Conservation (phyloP, 208 protist genomes). For the Leishmania mexicana region DNA sequence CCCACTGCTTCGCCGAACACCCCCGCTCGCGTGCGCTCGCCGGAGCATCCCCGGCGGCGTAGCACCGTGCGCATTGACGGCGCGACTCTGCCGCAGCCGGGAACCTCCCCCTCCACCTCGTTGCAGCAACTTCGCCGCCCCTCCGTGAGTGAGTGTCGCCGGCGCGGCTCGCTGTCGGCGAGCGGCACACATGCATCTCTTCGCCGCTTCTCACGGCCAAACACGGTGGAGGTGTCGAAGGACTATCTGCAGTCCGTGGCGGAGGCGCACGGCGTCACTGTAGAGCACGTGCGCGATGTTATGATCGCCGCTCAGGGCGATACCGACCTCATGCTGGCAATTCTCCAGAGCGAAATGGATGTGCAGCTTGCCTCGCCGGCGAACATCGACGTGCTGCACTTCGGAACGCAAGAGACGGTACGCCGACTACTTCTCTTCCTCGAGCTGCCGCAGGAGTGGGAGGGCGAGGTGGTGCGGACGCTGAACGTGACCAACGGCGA, state of each 20-base stretch:
- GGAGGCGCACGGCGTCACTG: conserved; percentile 37
- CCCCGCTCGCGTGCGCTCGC: conserved; percentile 4
- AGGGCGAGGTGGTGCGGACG: conserved; percentile 56
- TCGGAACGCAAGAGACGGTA: conserved; percentile 62
- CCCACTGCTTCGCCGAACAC: neutral
- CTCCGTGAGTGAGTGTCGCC: conserved; percentile 14
- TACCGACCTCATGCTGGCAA: conserved; percentile 56
- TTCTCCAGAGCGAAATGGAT: conserved; percentile 57
- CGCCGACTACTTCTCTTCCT: conserved; percentile 58
- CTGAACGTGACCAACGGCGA: conserved; percentile 74
- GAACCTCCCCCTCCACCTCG: conserved; percentile 7
- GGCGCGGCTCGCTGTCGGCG: conserved; percentile 16
- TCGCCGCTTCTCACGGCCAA: conserved; percentile 21
- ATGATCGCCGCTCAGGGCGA: conserved; percentile 63
- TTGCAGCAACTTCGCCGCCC: conserved; percentile 23
- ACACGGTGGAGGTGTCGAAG: conserved; percentile 50
- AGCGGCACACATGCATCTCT: conserved; percentile 5
- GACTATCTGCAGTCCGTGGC: conserved; percentile 53
- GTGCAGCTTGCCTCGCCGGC: conserved; percentile 20
- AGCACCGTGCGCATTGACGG: conserved; percentile 17
- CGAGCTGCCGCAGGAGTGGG: conserved; percentile 43
- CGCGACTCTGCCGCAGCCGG: neutral
- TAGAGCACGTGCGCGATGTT: conserved; percentile 59
- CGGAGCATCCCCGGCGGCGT: conserved; percentile 6
- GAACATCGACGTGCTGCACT: conserved; percentile 42